Evolutionary conservation across 2,329 filamentous ascomycete genomes (phyloP).

Genomic region (Fusarium temperatum): DNA sequence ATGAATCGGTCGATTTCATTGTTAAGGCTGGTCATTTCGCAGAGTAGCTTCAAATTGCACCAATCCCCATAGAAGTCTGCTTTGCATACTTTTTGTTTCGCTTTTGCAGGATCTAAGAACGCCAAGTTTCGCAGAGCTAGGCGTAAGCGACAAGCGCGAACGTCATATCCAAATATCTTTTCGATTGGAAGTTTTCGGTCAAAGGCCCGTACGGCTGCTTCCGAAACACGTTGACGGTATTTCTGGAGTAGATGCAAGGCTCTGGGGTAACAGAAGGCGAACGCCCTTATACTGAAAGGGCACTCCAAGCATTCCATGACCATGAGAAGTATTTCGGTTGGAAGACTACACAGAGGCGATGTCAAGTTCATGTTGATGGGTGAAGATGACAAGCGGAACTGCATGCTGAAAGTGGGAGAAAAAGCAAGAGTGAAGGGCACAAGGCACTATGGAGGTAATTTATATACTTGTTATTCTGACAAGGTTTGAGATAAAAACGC

Average conservation of each 20-base stretch:
- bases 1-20: neutral
- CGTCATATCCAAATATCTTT: neutral
- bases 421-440: rapidly evolving
- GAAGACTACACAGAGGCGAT: neutral
- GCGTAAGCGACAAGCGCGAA: neutral
- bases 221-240: no score
- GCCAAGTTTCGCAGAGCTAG: neutral
- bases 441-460: rapidly evolving
- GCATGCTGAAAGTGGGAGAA: neutral
- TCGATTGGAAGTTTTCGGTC: no score
- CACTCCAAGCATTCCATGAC: neutral
- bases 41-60: neutral
- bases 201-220: no score
- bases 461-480: neutral
- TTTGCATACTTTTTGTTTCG: neutral
- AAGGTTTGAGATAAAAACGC: neutral
- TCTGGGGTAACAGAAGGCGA: neutral
- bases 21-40: neutral
- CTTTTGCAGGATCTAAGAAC: neutral
- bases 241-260: neutral
- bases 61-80: neutral
- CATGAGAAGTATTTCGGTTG: neutral
- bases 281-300: neutral
- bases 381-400: rapidly evolving
- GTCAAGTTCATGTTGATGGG: neutral